Base-by-base conservation (phyloP, 2,329 filamentous ascomycete species). In the Lecanoromycetidae sp. region DNA sequence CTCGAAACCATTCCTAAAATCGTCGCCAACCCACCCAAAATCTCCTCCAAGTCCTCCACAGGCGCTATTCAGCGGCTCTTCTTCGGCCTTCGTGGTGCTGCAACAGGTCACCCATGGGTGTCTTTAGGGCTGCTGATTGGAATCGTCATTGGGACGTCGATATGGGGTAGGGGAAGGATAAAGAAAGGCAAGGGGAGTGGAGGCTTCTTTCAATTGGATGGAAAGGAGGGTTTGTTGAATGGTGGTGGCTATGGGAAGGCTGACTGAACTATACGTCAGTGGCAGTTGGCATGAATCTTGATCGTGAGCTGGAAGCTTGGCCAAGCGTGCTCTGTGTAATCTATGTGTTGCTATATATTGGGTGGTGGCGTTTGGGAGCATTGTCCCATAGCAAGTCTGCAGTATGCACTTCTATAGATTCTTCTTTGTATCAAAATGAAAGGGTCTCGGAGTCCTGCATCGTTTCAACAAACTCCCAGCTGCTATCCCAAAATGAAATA, bases 1-100 rank as follows among this genome's bases (percentile, higher is more conserved):
- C 77, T 94, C 52, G 88, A 94, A 66, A 94, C 87, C 12, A 67
- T 76, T 36, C 69, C 68, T 27, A 69, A 73, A 48, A 67, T 75
- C 46, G 64, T 73, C 43, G 60, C 66, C 34, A 67, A 65, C 25
- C 70, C 71, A 13, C 62, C 67, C 19, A 71, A 71, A 50, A 58
- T 72, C 38, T 66, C 61, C 13, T 61, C 69, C n/a, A 71, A 70
- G 56, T 71, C 69, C 6, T 71, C 69, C 4, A 64, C 71, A 38
- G 67, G 69, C 50, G 60, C 62, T 7, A 60, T 72, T 42, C 68
- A 71, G 55, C 62, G 62, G 22, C 55, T 68, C 26, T 68, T 71
- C 55, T 72, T 71, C 57, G 62, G 62, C 52, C 63, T 66, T 6
- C 61, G 64, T 27, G 63, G 64, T 23, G 69, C 68, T 52, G 61